Evolutionary conservation across 768 basidiomycete species (phyloP).

Genomic region (Gautieria morchelliformis): DNA sequence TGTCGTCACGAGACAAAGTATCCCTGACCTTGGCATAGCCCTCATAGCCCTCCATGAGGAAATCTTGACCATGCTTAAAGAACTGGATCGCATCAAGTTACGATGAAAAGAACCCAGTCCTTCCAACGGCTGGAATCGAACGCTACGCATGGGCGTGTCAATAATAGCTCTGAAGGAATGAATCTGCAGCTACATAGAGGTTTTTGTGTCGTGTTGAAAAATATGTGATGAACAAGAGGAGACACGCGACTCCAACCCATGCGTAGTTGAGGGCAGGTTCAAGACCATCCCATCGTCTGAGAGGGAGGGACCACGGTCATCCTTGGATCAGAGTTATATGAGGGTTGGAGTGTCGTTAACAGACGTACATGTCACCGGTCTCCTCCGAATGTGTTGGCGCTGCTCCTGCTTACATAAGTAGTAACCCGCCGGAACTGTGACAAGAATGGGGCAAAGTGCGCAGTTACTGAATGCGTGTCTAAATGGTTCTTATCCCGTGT

Average conservation of each 20-base stretch:
- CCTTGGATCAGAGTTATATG: too few species aligned
- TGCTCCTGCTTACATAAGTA: too few species aligned
- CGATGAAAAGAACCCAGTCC: not conserved
- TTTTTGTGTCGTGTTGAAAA: not conserved
- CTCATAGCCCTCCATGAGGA: conserved; percentile 25
- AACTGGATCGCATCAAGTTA: conserved; percentile 14
- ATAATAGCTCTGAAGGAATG: not conserved
- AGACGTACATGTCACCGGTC: too few species aligned
- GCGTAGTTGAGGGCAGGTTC: not conserved
- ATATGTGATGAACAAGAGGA: not conserved
- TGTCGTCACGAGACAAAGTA: not conserved
- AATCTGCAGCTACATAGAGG: not conserved
- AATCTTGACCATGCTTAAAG: conserved; percentile 8
- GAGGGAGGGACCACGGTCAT: too few species aligned
- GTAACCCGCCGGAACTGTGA: too few species aligned
- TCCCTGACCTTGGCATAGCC: conserved; percentile 22
- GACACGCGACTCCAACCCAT: not conserved
- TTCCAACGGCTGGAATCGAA: not conserved
- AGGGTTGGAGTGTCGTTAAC: too few species aligned
- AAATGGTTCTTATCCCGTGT: too few species aligned
- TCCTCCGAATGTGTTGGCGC: too few species aligned
- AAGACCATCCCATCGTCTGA: too few species aligned
- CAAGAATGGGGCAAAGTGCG: too few species aligned
- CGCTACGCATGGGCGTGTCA: not conserved
- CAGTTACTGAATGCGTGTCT: too few species aligned